A percentile compares a stretch with the other conserved stretches of the same genome.
Conservation (phyloP, 1,139 yeast genomes). For the Yamadazyma dendronema region DNA sequence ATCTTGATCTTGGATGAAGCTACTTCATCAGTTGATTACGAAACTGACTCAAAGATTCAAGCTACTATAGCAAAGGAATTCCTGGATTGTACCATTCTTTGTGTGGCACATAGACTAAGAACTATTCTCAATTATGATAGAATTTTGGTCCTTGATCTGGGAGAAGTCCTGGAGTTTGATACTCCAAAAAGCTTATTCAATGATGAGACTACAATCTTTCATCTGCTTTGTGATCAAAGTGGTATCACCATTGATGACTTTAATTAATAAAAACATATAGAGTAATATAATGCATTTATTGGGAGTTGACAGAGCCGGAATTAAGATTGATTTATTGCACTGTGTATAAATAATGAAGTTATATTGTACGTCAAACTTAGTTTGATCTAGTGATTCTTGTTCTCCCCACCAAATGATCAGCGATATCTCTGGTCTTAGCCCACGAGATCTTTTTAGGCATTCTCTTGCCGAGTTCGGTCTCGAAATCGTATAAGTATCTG, state of each 20-base stretch:
- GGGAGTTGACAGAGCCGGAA: too few species aligned
- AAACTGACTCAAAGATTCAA: slow-evolving; percentile 72
- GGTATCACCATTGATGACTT: too few species aligned
- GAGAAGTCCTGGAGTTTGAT: slow-evolving; percentile 49
- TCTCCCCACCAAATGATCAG: slow-evolving; percentile 87
- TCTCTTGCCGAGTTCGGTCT: slow-evolving; percentile 75
- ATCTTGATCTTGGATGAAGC: slow-evolving; percentile 79
- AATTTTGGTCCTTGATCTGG: slow-evolving; percentile 52
- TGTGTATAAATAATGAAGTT: too few species aligned
- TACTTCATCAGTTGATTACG: slow-evolving; percentile 78
- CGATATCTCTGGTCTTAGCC: slow-evolving; percentile 69
- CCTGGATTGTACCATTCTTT: slow-evolving; percentile 15
- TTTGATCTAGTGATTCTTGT: slow-evolving; percentile 20
- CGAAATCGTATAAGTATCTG: slow-evolving; percentile 75
- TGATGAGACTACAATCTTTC: slow-evolving; percentile 36
- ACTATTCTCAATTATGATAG: slow-evolving; percentile 29
- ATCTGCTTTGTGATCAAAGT: slow-evolving; percentile 40
- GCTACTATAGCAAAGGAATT: slow-evolving; percentile 13
- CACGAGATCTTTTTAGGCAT: slow-evolving; percentile 90
- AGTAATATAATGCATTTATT: too few species aligned
- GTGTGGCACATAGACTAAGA: slow-evolving; percentile 18
- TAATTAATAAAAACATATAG: too few species aligned
- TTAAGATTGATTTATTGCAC: too few species aligned
- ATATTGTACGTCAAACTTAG: background rate
- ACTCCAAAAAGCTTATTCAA: slow-evolving; percentile 43